Percentiles rank a stretch among this genome's conserved stretches.
Evolutionary conservation across 192 early-diverging fungal species (phyloP).

Genomic region (Backusella mclennaniae): DNA sequence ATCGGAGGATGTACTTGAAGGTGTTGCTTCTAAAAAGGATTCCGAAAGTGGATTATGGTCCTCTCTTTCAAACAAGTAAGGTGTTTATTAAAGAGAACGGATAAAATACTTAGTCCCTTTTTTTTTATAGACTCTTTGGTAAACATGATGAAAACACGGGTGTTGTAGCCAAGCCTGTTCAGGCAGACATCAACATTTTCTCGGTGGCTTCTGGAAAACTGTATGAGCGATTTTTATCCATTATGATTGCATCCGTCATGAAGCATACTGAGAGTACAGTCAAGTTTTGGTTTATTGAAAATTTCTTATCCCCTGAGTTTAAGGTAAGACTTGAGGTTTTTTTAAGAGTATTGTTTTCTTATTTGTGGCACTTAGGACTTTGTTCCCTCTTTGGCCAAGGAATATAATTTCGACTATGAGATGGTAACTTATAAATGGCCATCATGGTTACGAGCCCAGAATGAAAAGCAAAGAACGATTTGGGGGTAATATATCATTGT

Average conservation of each 20-base stretch:
- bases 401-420: constrained; percentile 90
- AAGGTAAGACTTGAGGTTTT: constrained; percentile 50
- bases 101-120: neutral
- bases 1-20: constrained; percentile 63
- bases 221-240: constrained; percentile 95
- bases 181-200: constrained; percentile 88
- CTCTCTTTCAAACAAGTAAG: constrained; percentile 58
- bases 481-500: constrained; percentile 65
- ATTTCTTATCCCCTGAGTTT: constrained; percentile 96
- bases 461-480: constrained; percentile 94
- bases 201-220: constrained; percentile 97
- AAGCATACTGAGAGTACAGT: constrained; percentile 84
- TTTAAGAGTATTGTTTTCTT: neutral
- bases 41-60: constrained; percentile 53
- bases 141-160: constrained; percentile 5
- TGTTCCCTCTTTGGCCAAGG: constrained; percentile 83
- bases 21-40: constrained; percentile 20
- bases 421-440: constrained; percentile 99
- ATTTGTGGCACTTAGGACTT: constrained; percentile 57
- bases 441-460: constrained; percentile 89
- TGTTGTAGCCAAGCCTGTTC: constrained; percentile 29
- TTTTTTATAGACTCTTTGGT: constrained; percentile 18
- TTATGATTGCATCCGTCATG: constrained; percentile 95
- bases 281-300: constrained; percentile 99
- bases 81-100: constrained; percentile 14